Evolutionary conservation across 2,329 filamentous ascomycete genomes (phyloP), one percentile per base, ranked within the genome.

Genomic region (Penicillium brevicompactum): DNA sequence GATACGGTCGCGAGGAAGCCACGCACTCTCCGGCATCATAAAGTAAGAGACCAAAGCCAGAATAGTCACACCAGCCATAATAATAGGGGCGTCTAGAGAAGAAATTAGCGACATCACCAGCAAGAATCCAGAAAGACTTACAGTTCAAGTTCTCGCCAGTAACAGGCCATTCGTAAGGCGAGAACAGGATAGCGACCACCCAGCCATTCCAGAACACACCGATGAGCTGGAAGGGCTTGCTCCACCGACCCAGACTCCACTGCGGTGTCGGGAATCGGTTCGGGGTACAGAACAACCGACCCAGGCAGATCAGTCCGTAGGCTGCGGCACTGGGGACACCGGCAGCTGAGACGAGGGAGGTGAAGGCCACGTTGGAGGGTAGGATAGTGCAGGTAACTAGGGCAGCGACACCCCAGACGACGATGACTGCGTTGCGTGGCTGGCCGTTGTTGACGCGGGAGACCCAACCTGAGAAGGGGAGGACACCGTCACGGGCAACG

Each of bases 401-500:
- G 2, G 83, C 74, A 1, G 81, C 77, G 9, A 84, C 80, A 2
- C 60, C 76, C 76, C 82, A 84, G 59, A 86, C 82, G 9, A 85
- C 81, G 16, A 84, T 77, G 42, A 87, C 80, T 5, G 84, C 84
- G 62, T 86, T 85, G 13, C 79, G 78, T 0, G 84, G 84, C 58
- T 86, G 83, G 49, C 83, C 84, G 22, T 78, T 73, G 8, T 77
- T 69, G 2, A 87, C 82, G 16, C 75, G 69, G 4, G 82, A 80
- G 42, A 86, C 84, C 81, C 83, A 84, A 32, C 76, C 64, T 1
- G 83, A 85, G 69, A 80, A 85, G 0, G 84, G 84, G 2, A 86
- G 73, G 18, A 86, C 82, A 34, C 83, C 82, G 62, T 87, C 84
- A 44, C 84, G 78, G 27, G 84, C 84, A 4, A 87, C 83, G 41